These are phyloP conservation scores for Sutorius eximius DNA, from an alignment of 1,284 basidiomycete species.

Conservation along the genomic window DNA sequence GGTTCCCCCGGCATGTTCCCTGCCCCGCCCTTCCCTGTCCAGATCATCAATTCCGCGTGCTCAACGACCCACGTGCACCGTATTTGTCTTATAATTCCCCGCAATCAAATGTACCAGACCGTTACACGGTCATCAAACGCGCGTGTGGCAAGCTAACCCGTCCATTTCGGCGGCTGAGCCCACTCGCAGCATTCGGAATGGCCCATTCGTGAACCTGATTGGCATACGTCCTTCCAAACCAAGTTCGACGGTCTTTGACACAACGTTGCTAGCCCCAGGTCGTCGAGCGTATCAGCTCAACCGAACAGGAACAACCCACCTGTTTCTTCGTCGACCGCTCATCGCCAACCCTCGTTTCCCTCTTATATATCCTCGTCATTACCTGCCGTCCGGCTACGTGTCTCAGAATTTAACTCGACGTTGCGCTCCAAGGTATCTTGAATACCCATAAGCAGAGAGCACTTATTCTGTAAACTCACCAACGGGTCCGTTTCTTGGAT, in stretches of 20 bases:
- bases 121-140: background rate
- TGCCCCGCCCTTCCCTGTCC: constrained; percentile 11
- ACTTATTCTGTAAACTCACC: too few relatives aligned
- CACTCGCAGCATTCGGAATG: background rate
- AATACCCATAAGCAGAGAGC: background rate
- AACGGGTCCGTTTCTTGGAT: too few relatives aligned
- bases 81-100: background rate
- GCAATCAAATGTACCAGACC: background rate
- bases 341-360: background rate
- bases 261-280: background rate
- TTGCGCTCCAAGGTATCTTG: background rate
- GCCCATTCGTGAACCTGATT: background rate
- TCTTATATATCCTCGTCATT: background rate
- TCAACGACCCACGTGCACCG: constrained; percentile 4
- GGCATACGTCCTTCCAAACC: background rate
- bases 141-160: background rate
- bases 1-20: constrained; percentile 21
- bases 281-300: background rate
- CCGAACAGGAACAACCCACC: constrained; percentile 2
- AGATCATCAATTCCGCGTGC: constrained; percentile 5
- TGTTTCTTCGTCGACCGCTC: background rate
- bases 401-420: too few relatives aligned
- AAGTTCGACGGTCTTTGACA: background rate
- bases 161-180: constrained; percentile 9
- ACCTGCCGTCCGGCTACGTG: background rate